phyloP scores from a whole-genome alignment of 768 basidiomycete species.

The Myochromella boudieri region DNA sequence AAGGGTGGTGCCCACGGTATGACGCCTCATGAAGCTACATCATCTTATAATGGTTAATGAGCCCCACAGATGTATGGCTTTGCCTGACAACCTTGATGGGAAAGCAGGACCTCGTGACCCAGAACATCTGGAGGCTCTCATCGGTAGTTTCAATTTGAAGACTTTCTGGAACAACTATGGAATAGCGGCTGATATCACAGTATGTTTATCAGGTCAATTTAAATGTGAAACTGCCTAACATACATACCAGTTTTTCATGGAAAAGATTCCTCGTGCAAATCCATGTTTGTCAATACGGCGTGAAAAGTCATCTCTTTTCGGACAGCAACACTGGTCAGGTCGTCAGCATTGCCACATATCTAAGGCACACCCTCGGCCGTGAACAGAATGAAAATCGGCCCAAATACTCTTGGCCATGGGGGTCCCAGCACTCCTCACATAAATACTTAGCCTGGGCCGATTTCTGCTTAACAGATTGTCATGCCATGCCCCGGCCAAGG shows the following conservation, averaged over 20 bases:
- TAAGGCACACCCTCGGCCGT: too few relatives aligned
- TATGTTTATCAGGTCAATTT: slow-evolving; percentile 16
- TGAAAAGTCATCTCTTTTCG: too few relatives aligned
- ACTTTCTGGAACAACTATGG: slow-evolving; percentile 28
- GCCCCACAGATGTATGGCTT: slow-evolving; percentile 10
- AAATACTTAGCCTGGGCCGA: too few relatives aligned
- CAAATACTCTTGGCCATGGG: too few relatives aligned
- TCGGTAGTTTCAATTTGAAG: slow-evolving; percentile 16
- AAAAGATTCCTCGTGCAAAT: slow-evolving; percentile 26
- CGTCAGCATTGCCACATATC: too few relatives aligned
- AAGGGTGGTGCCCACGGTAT: slow-evolving; percentile 27
- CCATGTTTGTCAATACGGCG: too few relatives aligned
- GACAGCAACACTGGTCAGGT: too few relatives aligned
- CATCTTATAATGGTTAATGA: neutral
- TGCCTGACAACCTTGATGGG: slow-evolving; percentile 18
- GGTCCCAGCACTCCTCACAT: too few relatives aligned
- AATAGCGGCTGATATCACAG: slow-evolving; percentile 23
- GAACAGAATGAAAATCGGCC: too few relatives aligned
- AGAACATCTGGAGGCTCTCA: slow-evolving; percentile 21
- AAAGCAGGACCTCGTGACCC: slow-evolving; percentile 5
- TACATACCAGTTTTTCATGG: slow-evolving; percentile 25
- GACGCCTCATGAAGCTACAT: slow-evolving; percentile 1
- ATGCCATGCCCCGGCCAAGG: too few relatives aligned
- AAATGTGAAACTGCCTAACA: neutral
- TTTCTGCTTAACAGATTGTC: too few relatives aligned